Base-by-base conservation (phyloP, 257 asterid genomes). In the Lycium ferocissimum region DNA sequence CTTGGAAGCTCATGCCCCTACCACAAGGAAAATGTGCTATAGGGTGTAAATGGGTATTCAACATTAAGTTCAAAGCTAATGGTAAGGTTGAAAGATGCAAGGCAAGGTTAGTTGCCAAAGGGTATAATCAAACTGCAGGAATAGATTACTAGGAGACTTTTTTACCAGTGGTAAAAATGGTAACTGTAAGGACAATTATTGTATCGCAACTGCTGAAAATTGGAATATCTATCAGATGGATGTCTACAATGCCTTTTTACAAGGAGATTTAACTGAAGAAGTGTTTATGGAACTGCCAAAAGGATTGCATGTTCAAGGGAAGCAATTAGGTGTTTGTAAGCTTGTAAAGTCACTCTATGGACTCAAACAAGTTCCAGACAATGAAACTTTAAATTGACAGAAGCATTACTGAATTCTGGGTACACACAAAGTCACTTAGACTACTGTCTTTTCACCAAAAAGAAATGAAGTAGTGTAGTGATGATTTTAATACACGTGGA, bases 331-430 rank as follows among this genome's bases (percentile, higher is more conserved):
- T 0, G 67, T 69, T 2, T 51, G 69, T 33, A 35, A 20, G 8
- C 51, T 65, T 13, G 15, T 65, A 15, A 80, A 58, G 13, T 45
- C 54, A 2, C 85, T 83, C 4, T 67, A 83, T 69, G 69, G 56
- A 10, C 67, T 83, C 0, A 83, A 83, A 20, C 69, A 83, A 33
- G 80, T 0, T 26, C 40, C 1, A 69, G 59, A 40, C 37, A 71
- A 9, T 83, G 82, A 49, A 53, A 9, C 54, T 12, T 65, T 3
- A 83, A 66, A 40, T 4, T 49, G 2, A 49, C 67, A 0, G 3
- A 5, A 6, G n/a, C 67, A 0, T 14, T 69, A 3, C 3, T 17
- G 1, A 7, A 53, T 9, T 35, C 18, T 13, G 40, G 70, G 3
- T 83, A 2, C 17, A 35, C 11, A 1, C 40, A 51, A 45, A 47